Evolutionary conservation across 2,329 filamentous ascomycete species (phyloP).

Genomic region (Claviceps digitariae): DNA sequence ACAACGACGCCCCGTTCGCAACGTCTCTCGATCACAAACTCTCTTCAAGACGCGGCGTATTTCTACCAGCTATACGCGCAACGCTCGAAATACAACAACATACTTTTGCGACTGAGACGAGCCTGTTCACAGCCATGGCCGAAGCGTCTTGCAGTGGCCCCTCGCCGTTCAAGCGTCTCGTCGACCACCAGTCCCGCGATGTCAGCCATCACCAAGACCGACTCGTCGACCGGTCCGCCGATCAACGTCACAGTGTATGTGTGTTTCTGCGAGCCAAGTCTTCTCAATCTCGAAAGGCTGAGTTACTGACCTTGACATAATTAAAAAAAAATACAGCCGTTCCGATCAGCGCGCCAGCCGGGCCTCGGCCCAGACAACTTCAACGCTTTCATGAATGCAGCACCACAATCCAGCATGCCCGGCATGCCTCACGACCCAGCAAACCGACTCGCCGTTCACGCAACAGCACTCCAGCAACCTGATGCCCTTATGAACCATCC

Average conservation of each 20-base stretch:
- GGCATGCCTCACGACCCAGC: conserved; percentile 21
- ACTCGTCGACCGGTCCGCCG: conserved; percentile 17
- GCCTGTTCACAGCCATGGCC: conserved; percentile 17
- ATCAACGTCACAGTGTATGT: conserved; percentile 19
- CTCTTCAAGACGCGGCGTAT: background rate
- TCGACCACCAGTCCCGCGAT: conserved; percentile 29
- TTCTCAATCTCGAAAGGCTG: no score
- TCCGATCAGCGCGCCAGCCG: conserved; percentile 19
- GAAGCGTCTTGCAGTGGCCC: conserved; percentile 28
- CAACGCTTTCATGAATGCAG: conserved; percentile 21
- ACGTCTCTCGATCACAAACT: background rate
- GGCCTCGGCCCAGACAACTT: conserved; percentile 20
- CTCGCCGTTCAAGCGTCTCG: conserved; percentile 28
- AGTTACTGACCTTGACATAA: background rate
- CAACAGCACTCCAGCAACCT: conserved; percentile 15
- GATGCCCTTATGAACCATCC: background rate
- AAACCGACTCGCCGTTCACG: conserved; percentile 20
- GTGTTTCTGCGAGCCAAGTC: background rate
- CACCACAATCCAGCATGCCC: conserved; percentile 12
- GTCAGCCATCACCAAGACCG: conserved; percentile 28
- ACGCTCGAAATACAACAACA: background rate
- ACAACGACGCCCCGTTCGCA: background rate
- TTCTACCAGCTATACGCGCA: background rate
- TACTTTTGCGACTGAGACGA: background rate
- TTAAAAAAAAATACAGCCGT: conserved; percentile 14